Conservation (phyloP, 371 early-diverging fungal genomes). For the Saksenaea vasiformis region DNA sequence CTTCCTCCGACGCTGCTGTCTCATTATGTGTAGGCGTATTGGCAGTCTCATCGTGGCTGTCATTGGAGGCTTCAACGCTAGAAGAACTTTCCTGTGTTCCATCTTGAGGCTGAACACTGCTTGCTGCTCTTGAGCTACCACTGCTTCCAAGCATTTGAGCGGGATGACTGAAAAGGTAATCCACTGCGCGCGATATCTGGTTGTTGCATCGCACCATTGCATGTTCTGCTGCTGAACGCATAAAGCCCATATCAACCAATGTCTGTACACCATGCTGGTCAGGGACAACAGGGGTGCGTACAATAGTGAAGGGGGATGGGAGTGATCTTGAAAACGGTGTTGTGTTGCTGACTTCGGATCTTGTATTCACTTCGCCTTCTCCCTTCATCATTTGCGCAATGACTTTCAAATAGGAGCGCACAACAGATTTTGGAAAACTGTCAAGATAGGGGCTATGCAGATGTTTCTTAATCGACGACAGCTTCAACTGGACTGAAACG, state of each 20-base stretch:
- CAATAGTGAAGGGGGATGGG: slow-evolving; percentile 37
- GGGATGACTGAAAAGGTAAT: slow-evolving; percentile 87
- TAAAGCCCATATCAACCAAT: slow-evolving; percentile 90
- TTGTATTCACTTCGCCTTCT: slow-evolving; percentile 59
- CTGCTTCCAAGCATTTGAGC: slow-evolving; percentile 32
- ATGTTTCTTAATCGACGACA: slow-evolving; percentile 52
- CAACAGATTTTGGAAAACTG: slow-evolving; percentile 47
- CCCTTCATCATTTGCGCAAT: slow-evolving; percentile 73
- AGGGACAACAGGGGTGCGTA: slow-evolving; percentile 41
- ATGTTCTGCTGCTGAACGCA: slow-evolving; percentile 76
- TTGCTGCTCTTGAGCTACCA: neutral
- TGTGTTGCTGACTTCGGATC: slow-evolving; percentile 20
- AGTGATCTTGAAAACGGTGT: neutral
- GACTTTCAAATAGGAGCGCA: slow-evolving; percentile 57
- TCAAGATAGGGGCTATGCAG: slow-evolving; percentile 44
- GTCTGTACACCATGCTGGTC: slow-evolving; percentile 72
- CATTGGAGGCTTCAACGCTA: neutral
- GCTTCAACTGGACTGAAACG: slow-evolving; percentile 53
- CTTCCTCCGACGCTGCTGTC: slow-evolving; percentile 2
- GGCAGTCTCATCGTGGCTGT: neutral
- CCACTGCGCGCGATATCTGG: slow-evolving; percentile 84
- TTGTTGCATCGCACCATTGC: slow-evolving; percentile 82
- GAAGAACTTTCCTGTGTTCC: neutral
- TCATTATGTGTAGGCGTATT: slow-evolving; percentile 7
- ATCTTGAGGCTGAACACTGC: neutral